Evolutionary conservation across 2,329 filamentous ascomycete species (phyloP), one percentile per base, ranked within the genome.

Genomic region (Penicillium oxalicum): DNA sequence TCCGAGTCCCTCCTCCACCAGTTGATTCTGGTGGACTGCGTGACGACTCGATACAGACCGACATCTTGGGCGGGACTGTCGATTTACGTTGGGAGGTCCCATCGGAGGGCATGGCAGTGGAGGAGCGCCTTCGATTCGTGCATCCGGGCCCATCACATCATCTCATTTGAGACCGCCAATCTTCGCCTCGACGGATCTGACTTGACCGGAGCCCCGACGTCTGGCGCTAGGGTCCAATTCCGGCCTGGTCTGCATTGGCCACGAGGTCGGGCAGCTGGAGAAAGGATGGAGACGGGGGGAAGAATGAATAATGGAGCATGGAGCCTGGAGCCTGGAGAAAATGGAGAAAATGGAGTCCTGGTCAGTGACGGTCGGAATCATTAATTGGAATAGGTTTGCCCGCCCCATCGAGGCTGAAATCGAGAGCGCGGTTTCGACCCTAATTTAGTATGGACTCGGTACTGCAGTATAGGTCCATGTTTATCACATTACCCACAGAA

Each of bases 371-470:
- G 18, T 43, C 25, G 40, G 27, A 25, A 28, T 28, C 11, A 33
- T 43, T 28, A 24, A 33, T 27, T 34, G 5, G 29, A 34, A 29
- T 38, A 12, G 9, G 6, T 4, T 26, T 25, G 6, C 32, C 24
- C 43, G 43, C 43, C 43, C 43, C 35, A 35, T 39, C 47, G 43
- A 49, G 42, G 37, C 40, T 45, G 43, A 49, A 33, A 18, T 28
- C 35, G 40, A 43, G 29, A 18, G 40, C 29, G 40, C 29, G 28
- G 34, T 33, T 43, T 34, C 40, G 9, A 27, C 28, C 7, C 33
- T 43, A 18, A 18, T 18, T 18, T 18, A 18, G 18, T 18, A 18
- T 18, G 18, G 18, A 18, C 18, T 18, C 18, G 18, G 18, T 18
- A 18, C 2, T 18, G 18, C 18, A 18, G 18, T 18, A 18, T 18